phyloP scores from a whole-genome alignment of 148 eudicot genomes.

The Vaccinium myrtillus region DNA sequence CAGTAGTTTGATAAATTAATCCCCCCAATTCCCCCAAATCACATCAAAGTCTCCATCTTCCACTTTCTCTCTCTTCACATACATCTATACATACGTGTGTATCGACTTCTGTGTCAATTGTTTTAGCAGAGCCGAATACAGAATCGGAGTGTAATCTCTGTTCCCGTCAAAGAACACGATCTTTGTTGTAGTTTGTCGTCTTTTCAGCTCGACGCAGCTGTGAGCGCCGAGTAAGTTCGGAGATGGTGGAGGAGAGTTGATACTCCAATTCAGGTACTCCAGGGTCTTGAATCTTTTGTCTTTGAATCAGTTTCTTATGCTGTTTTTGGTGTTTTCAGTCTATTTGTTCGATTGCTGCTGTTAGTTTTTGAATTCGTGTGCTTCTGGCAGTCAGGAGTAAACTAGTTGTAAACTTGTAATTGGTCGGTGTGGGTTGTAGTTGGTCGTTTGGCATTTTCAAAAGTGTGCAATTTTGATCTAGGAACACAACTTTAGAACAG shows the following conservation, averaged over 20 bases:
- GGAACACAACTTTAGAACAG: not conserved
- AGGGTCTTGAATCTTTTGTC: not conserved
- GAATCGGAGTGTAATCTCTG: conserved; percentile 8
- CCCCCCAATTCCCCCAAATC: not conserved
- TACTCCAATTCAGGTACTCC: conserved; percentile 15
- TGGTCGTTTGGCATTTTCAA: not conserved
- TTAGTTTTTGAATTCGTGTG: not conserved
- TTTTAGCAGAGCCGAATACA: not conserved
- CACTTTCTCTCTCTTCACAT: not conserved
- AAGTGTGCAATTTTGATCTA: not conserved
- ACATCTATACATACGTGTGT: not conserved
- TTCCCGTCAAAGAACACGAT: not conserved
- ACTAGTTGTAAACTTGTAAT: not conserved
- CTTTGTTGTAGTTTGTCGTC: not conserved
- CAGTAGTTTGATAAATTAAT: not conserved
- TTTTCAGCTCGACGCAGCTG: not conserved
- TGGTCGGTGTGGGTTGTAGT: not conserved
- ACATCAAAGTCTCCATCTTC: not conserved
- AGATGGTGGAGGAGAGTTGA: not conserved
- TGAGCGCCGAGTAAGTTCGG: not conserved
- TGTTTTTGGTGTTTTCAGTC: not conserved
- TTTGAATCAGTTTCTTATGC: not conserved
- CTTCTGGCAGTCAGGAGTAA: not conserved
- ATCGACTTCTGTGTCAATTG: not conserved
- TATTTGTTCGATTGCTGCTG: not conserved